phyloP scores from a whole-genome alignment of 2,329 filamentous ascomycete species.

The Paradendryphiella salina region DNA sequence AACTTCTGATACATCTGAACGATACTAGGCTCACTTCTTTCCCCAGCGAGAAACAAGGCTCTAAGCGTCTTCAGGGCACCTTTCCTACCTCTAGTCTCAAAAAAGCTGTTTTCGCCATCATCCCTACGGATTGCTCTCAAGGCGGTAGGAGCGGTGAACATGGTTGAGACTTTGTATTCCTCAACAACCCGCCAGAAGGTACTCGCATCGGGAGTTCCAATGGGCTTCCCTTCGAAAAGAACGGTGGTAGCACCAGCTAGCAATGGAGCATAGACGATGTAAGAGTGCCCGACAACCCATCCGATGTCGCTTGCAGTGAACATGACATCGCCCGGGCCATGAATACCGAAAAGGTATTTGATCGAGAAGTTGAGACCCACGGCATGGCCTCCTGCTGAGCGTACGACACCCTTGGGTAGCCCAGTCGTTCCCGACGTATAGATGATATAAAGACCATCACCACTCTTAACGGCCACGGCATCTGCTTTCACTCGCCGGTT shows the following conservation, averaged over 20 bases:
- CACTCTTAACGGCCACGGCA: constrained; percentile 76
- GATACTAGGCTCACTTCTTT: constrained; percentile 85
- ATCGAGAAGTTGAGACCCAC: constrained; percentile 83
- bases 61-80: constrained; percentile 73
- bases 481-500: constrained; percentile 69
- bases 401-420: constrained; percentile 77
- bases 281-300: constrained; percentile 77
- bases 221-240: constrained; percentile 90
- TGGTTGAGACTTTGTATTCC: constrained; percentile 78
- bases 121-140: constrained; percentile 85
- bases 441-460: constrained; percentile 84
- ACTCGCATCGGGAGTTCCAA: constrained; percentile 84
- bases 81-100: constrained; percentile 65
- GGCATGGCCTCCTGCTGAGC: constrained; percentile 83
- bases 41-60: constrained; percentile 83
- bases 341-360: constrained; percentile 78
- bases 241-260: constrained; percentile 83
- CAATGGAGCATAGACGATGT: constrained; percentile 87
- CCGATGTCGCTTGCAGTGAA: constrained; percentile 85
- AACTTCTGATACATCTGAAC: constrained; percentile 79
- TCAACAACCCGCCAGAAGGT: constrained; percentile 86
- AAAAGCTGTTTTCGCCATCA: constrained; percentile 71
- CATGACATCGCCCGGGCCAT: constrained; percentile 80
- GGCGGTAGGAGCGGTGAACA: constrained; percentile 84
- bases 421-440: constrained; percentile 86